Evolutionary conservation across 306 rosid species (phyloP), one percentile per base, ranked within the genome.

Genomic region (Rubus parviflorus): DNA sequence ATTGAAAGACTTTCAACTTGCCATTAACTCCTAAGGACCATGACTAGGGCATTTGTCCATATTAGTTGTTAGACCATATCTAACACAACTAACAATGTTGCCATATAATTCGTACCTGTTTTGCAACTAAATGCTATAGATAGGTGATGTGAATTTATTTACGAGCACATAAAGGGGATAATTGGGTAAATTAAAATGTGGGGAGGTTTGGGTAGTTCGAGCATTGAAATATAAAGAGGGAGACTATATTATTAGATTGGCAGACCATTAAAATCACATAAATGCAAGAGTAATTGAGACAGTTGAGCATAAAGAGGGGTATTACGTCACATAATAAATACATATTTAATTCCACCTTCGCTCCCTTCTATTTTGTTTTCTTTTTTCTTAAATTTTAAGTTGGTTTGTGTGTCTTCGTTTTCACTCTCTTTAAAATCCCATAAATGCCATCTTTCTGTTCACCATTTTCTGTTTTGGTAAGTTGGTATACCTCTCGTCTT

Each of bases 241-340:
- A 10, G 63, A 79, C 82, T 78, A 72, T 79, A 85, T 65, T 38
- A 76, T 89, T 89, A 86, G 88, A 81, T 78, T 78, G 85, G 81
- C 74, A 82, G 87, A 75, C 82, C 90, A 92, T 88, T 90, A 81
- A 88, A 84, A 87, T 64, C 86, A 83, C 82, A 87, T 90, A 92
- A 92, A 88, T 92, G 96, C 97, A 80, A 80, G 81, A 90, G 90
- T 90, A 90, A 90, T 84, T 88, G 96, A 86, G 82, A 81, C 96
- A 30, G 92, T 88, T 90, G 97, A 87, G 85, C 88, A 81, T 84
- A 78, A 90, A 81, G 92, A 86, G 74, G 83, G 85, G 79, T 72
- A 83, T 79, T 82, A 72, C 90, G 86, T 90, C 91, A 82, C 80
- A 65, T 87, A 86, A 88, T 90, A 90, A 90, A 90, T 88, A 87